phyloP scores from a whole-genome alignment of 2,329 filamentous ascomycete species.

The Aspergillus sp. region DNA sequence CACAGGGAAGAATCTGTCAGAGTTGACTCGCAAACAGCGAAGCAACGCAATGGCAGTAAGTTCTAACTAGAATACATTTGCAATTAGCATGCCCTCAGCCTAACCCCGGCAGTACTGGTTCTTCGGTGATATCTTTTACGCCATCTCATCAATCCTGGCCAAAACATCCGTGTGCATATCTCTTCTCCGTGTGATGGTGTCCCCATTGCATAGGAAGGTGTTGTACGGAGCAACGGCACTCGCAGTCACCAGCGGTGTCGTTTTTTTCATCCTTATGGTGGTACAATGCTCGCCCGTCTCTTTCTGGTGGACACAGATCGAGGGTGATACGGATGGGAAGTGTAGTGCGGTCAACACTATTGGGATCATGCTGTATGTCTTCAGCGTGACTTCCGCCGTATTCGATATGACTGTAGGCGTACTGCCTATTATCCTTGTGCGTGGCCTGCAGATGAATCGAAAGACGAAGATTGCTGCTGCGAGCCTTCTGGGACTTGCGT shows the following conservation, averaged over 20 bases:
- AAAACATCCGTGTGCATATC: conserved; percentile 52
- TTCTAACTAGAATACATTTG: not conserved
- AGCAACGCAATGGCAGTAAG: conserved; percentile 19
- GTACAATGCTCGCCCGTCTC: conserved; percentile 51
- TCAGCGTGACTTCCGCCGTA: conserved; percentile 16
- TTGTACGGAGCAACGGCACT: conserved; percentile 44
- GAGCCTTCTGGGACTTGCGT: conserved; percentile 21
- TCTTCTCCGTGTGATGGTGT: conserved; percentile 48
- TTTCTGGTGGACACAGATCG: conserved; percentile 46
- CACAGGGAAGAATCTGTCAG: conserved; percentile 20
- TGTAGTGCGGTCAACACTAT: conserved; percentile 14
- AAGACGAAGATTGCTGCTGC: conserved; percentile 19
- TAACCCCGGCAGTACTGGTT: conserved; percentile 39
- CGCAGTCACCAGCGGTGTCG: conserved; percentile 41
- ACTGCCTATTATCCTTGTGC: conserved; percentile 20
- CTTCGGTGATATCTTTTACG: conserved; percentile 51
- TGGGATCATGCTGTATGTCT: conserved; percentile 19
- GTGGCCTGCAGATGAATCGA: conserved; percentile 21
- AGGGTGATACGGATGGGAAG: not conserved
- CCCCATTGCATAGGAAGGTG: conserved; percentile 43
- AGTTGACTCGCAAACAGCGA: conserved; percentile 12
- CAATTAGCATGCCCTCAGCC: not conserved
- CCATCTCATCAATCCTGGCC: conserved; percentile 43
- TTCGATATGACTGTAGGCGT: conserved; percentile 21
- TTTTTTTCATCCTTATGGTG: conserved; percentile 48